Evolutionary conservation across 2,329 filamentous ascomycete genomes (phyloP), one percentile per base, ranked within the genome.

Genomic region (Botryotinia globosa): DNA sequence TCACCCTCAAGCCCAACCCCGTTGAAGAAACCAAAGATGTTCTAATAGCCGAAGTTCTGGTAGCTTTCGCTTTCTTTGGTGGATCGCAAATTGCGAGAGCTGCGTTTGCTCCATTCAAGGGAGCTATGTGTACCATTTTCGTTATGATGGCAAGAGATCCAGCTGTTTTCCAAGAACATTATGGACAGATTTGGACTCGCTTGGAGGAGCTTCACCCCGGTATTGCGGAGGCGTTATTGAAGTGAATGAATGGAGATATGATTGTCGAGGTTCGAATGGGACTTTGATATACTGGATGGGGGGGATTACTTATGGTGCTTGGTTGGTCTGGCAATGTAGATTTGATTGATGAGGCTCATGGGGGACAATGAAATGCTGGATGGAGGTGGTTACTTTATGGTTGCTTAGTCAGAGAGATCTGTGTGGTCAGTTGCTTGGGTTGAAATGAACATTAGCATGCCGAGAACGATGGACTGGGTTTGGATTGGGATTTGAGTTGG

Each of bases 61-160:
- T 66, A 6, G 62, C 62, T 2, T 34, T 67, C 9, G 62, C 62
- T 1, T 72, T 42, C 45, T 42, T 72, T 42, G 70, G 39, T 3
- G 70, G 70, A 8, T 39, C 39, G 18, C 70, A 72, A 8, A 48
- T 72, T 59, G 32, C 70, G 4, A 59, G 70, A 29, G 63, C 62
- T n/a, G 51, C 48, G 3, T 37, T 72, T 39, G 51, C 62, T 25
- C 70, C 70, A 29, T 67, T 72, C 9, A 72, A 59, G 4, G 70
- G 70, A 37, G 51, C 29, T 7, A 59, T 67, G 70, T 54, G 64
- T 45, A 59, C 62, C 22, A 37, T 56, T 14, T 72, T 25, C 37
- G 39, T 72, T 4, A 12, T 72, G 51, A 72, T 72, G 51, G 70
- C 62, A 9, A 67, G 51, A 56, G 51, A 72, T 22, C 70, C 70